Evolutionary conservation across 2,329 filamentous ascomycete species (phyloP), one percentile per base, ranked within the genome.

Genomic region (Colletotrichum sp.): DNA sequence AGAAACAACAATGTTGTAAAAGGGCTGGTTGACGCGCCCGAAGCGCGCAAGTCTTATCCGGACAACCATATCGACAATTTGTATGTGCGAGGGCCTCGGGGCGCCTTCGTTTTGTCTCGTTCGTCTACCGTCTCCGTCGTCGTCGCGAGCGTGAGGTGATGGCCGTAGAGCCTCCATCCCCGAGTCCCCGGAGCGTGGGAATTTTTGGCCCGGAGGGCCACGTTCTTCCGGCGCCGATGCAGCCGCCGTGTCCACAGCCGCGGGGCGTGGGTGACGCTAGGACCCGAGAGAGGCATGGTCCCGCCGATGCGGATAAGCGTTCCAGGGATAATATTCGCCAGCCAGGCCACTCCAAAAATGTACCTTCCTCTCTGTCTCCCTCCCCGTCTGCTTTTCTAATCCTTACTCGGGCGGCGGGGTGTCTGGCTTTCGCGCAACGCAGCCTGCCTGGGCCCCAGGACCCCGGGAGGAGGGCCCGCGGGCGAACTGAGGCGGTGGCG

Each of bases 1-100:
- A 18, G 96, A 92, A 79, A 99, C 95, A 79, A 99, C 95, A 78
- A 99, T 98, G 88, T 99, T 99, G 90, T 98, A 99, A 81, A 98
- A 94, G 4, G 97, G 96, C n/a, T 92, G 85, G 84, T 98, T 96
- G 79, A 91, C 92, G 85, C 94, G 95, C 83, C 96, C 96, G 85
- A 99, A 98, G 85, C 97, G 96, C 81, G 97, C 95, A 80, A 99
- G 93, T 76, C 97, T 94, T 85, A 99, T 97, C 85, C 95, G 95
- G 82, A 99, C 90, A 78, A 99, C 96, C 97, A 99, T 98, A 34
- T 62, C 59, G 12, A 0, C 10, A 6, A 6, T 62, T 7, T 62
- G 10, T 62, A 5, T 62, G 32, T 62, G 12, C 18, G 12, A 32
- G 4, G 59, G 18, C 59, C n/a, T 34, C 59, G 12, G 26, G n/a